phyloP scores from a whole-genome alignment of 2,329 filamentous ascomycete species.

The Xylaria arbuscula region DNA sequence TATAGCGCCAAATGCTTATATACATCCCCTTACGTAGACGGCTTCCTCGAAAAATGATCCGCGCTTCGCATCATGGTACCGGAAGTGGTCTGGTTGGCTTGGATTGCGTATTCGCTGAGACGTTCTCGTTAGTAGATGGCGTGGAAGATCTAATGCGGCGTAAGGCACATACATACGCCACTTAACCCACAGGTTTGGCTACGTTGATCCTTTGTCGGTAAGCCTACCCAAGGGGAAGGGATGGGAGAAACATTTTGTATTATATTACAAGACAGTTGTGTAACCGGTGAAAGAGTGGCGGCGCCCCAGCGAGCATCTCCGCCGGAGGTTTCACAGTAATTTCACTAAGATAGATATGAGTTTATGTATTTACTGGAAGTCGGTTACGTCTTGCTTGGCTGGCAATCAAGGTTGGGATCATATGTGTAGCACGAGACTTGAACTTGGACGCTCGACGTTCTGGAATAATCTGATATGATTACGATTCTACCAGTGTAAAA shows the following conservation, averaged over 20 bases:
- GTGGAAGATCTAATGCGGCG: slow-evolving; percentile 11
- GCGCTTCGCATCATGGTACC: slow-evolving; percentile 19
- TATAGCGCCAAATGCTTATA: neutral
- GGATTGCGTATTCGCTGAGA: slow-evolving; percentile 1
- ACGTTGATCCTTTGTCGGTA: neutral
- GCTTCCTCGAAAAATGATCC: neutral
- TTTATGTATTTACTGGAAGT: neutral
- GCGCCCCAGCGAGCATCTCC: neutral
- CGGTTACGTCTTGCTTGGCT: neutral
- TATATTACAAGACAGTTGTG: slow-evolving; percentile 5
- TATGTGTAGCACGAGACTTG: neutral
- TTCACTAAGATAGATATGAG: neutral
- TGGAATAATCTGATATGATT: neutral
- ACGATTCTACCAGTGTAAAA: neutral
- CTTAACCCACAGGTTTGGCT: neutral
- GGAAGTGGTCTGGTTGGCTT: slow-evolving; percentile 1
- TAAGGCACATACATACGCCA: slow-evolving; percentile 7
- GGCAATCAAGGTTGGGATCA: neutral
- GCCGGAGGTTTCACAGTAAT: neutral
- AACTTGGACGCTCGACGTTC: neutral
- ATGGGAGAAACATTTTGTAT: slow-evolving; percentile 14
- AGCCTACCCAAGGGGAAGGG: neutral
- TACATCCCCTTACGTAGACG: neutral
- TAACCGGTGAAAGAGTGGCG: neutral
- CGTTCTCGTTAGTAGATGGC: neutral